Conservation (phyloP, 768 basidiomycete species). For the Russula dissimulans region DNA sequence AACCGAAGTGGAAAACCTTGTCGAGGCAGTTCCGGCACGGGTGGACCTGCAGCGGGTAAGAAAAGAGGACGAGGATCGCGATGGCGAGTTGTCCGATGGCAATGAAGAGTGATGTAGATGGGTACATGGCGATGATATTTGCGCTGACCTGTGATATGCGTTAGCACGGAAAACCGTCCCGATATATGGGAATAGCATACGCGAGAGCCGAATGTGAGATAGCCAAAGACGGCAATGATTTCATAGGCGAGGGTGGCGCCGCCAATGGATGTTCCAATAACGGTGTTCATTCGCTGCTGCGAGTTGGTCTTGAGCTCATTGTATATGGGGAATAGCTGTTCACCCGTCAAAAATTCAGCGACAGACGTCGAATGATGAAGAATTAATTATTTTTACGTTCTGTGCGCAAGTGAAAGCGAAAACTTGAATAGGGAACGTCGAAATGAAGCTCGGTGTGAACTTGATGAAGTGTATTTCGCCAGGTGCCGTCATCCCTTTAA, state of each 20-base stretch:
- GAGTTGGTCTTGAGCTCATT: constrained; percentile 82
- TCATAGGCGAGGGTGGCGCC: constrained; percentile 78
- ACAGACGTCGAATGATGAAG: not conserved
- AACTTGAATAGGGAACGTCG: constrained; percentile 88
- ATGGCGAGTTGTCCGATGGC: constrained; percentile 92
- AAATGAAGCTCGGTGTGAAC: constrained; percentile 68
- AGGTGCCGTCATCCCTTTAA: constrained; percentile 48
- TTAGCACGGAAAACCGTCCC: not conserved
- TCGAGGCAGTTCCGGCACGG: constrained; percentile 89
- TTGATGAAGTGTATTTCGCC: constrained; percentile 67
- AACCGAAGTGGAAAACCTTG: constrained; percentile 62
- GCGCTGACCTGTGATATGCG: constrained; percentile 53
- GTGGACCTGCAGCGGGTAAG: constrained; percentile 90
- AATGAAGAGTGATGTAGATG: constrained; percentile 82
- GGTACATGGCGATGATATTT: constrained; percentile 94
- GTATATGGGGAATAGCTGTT: constrained; percentile 84
- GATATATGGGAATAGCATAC: constrained; percentile 30
- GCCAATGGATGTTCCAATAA: constrained; percentile 84
- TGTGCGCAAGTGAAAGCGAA: constrained; percentile 91
- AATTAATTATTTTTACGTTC: constrained; percentile 48
- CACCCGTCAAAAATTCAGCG: constrained; percentile 3
- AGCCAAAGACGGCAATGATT: constrained; percentile 80
- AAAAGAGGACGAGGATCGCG: constrained; percentile 80
- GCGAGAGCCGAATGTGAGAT: constrained; percentile 86
- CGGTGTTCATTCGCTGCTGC: constrained; percentile 76